A percentile compares a stretch with the other conserved stretches of the same genome.
Evolutionary conservation across 768 basidiomycete species (phyloP).

Genomic region (Paxillus ammoniavirescens): DNA sequence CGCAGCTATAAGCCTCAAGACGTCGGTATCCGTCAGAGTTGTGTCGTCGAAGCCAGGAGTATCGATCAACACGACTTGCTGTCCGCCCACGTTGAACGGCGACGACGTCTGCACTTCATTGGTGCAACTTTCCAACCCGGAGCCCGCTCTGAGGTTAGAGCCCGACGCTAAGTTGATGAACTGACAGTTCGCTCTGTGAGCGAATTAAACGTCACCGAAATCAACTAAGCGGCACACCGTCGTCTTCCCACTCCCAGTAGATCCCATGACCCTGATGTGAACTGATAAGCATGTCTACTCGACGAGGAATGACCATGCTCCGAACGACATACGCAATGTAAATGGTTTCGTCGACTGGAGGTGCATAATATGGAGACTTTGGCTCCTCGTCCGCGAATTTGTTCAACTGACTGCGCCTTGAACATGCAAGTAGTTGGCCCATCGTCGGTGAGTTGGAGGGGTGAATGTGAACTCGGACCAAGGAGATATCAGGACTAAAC

Average conservation of each 20-base stretch:
- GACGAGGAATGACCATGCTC: background rate
- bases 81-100: slow-evolving; percentile 29
- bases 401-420: slow-evolving; percentile 24
- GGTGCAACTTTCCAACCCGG: slow-evolving; percentile 37
- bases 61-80: slow-evolving; percentile 50
- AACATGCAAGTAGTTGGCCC: slow-evolving; percentile 28
- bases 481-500: slow-evolving; percentile 26
- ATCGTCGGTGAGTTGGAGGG: slow-evolving; percentile 22
- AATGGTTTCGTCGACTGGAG: slow-evolving; percentile 24
- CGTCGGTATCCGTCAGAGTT: slow-evolving; percentile 44
- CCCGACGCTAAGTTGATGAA: slow-evolving; percentile 38
- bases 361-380: slow-evolving; percentile 17
- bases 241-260: slow-evolving; percentile 35
- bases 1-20: slow-evolving; percentile 49
- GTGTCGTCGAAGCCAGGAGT: slow-evolving; percentile 67
- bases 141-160: slow-evolving; percentile 30
- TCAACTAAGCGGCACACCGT: slow-evolving; percentile 23
- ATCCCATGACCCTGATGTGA: slow-evolving; percentile 31
- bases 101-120: slow-evolving; percentile 29
- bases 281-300: slow-evolving; percentile 23
- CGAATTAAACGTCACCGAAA: background rate
- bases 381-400: slow-evolving; percentile 25
- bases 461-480: slow-evolving; percentile 10
- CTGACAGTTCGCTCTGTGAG: slow-evolving; percentile 18
- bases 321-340: slow-evolving; percentile 25